Conservation (phyloP, 129 eudicot species). For the Escallonia rubra region DNA sequence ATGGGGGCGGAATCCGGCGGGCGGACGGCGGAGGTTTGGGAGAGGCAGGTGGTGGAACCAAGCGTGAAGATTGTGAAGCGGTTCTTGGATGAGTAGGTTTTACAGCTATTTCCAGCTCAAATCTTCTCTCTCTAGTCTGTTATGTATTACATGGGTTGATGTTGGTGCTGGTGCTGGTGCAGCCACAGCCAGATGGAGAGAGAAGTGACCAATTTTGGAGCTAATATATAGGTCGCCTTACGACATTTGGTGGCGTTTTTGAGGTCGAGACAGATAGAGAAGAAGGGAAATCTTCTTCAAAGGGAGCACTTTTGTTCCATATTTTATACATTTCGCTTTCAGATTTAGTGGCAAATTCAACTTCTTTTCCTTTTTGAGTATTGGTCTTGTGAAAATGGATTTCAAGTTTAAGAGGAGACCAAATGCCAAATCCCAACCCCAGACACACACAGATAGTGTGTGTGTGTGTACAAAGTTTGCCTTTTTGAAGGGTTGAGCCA, state of each 20-base stretch:
- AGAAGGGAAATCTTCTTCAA: too few relatives aligned
- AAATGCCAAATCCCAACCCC: too few relatives aligned
- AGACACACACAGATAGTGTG: too few relatives aligned
- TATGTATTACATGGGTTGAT: background rate
- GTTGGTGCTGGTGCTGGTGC: too few relatives aligned
- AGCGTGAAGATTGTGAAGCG: conserved; percentile 90
- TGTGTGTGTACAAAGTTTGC: conserved; percentile 17
- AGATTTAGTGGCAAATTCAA: too few relatives aligned
- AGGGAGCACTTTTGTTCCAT: too few relatives aligned
- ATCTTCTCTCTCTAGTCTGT: conserved; percentile 15
- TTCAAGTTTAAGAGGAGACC: too few relatives aligned
- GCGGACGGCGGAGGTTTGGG: conserved; percentile 53
- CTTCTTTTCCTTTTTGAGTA: too few relatives aligned
- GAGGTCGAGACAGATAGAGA: background rate
- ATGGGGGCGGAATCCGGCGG: conserved; percentile 29
- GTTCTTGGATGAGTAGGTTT: conserved; percentile 90
- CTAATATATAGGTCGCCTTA: too few relatives aligned
- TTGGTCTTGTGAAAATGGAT: too few relatives aligned
- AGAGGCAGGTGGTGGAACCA: conserved; percentile 65
- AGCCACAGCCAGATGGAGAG: conserved; percentile 1
- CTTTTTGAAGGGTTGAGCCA: conserved; percentile 13
- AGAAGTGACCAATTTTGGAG: conserved; percentile 31
- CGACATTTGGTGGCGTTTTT: conserved; percentile 12
- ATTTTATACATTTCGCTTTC: too few relatives aligned
- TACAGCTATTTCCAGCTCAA: conserved; percentile 66